Base-by-base conservation (phyloP, 106 monocot species). In the Apostasia shenzhenica region DNA sequence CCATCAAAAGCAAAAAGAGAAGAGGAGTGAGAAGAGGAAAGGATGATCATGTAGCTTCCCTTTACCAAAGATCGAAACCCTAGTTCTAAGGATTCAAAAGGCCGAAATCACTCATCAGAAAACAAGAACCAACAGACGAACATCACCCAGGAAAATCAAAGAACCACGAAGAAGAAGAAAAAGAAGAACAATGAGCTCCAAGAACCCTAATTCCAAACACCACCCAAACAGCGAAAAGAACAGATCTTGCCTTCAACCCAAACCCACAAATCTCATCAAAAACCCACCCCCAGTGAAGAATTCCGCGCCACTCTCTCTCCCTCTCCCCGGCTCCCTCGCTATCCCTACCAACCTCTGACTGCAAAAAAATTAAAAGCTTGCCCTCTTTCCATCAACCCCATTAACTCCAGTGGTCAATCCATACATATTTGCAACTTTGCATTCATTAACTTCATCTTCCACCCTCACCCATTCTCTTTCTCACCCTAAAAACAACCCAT, bases 201-300 rank as follows among this genome's bases (percentile, higher is more conserved):
- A 59, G 59, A 41, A 63, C 45, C 62, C 43, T 62, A 13, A 48
- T 48, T 43, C 48, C 48, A 6, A 65, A 65, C n/a, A 48, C 65
- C 65, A 48, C 14, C 26, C 13, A 46, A 65, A 65, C 65, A 65
- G 26, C 65, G 7, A 65, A 65, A 65, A 26, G 48, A 48, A 48
- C 65, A 65, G 65, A 65, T 65, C 48, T 65, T 49, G 48, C 65
- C 48, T n/a, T 62, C 11, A 62, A 12, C 13, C 6, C 43, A 61
- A 44, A 6, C 61, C 14, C 44, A 44, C 44, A 44, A 45, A 10
- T 44, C 61, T 61, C 61, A 61, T 61, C 61, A 43, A 42, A 61
- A 43, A 61, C 59, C 40, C 1, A 5, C 3, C 26, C 14, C 26
- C 14, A 56, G 26, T 26, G 26, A 26, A 26, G 26, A 26, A 26